Base-by-base conservation (phyloP, 768 basidiomycete species). In the Lactarius evosmus region DNA sequence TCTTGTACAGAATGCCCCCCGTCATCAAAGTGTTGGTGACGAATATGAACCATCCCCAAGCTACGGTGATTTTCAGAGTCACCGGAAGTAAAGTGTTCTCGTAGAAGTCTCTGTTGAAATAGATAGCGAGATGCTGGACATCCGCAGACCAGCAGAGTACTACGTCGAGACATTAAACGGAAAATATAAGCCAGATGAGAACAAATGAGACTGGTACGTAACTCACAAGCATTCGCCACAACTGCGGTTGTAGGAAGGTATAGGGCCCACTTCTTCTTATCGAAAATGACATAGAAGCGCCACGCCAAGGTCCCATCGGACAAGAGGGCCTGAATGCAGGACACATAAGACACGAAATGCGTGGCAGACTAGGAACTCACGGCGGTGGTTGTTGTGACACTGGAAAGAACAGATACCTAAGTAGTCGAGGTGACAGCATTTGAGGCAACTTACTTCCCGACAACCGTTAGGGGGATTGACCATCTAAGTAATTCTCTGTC, bases 1-100 rank as follows among this genome's bases (percentile, higher is more conserved):
- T 67, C 44, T 65, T 69, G 25, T 57, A 58, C 19, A 71, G 49
- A 52, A 72, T 72, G 27, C 65, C 65, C 33, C 61, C 58, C 0
- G 69, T 71, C 41, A 72, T 60, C 30, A 69, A 16, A 1, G 72
- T 69, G 58, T 72, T 71, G 36, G 58, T 60, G 25, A 49, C 51
- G 56, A 72, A 67, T 65, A 69, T 69, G 62, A 66, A 64, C 69
- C 69, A 72, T 16, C 70, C 72, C 72, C 72, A 72, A 2, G 68
- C 70, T 25, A 69, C 68, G 11, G 62, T 66, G 59, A 72, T 67
- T 40, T 69, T 56, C 19, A 69, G 54, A 7, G 68, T 65, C 36
- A 70, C 61, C 5, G 56, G 57, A 14, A 69, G 51, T 9, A 71
- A 40, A 9, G 49, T 61, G 7, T 63, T 57, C 29, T 67, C 59